Evolutionary conservation across 2,329 filamentous ascomycete species (phyloP).

Genomic region (Onygenales sp.): DNA sequence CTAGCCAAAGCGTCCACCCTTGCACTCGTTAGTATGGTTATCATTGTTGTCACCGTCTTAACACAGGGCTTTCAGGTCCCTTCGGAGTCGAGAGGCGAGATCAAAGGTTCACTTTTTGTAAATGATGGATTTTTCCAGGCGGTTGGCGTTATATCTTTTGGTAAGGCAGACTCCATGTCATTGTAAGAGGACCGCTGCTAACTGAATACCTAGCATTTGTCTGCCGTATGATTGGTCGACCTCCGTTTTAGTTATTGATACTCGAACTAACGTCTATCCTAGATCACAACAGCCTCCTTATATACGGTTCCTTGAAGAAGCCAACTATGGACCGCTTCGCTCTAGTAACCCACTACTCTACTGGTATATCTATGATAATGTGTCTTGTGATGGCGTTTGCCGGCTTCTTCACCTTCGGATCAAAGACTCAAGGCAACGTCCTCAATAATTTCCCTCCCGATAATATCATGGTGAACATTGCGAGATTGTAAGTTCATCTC

Average conservation of each 20-base stretch:
- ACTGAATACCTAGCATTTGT: conserved; percentile 47
- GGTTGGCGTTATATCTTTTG: conserved; percentile 95
- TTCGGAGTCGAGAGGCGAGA: conserved; percentile 56
- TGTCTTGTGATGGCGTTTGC: conserved; percentile 81
- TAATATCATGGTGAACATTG: conserved; percentile 90
- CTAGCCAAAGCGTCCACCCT: conserved; percentile 92
- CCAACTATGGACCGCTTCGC: conserved; percentile 94
- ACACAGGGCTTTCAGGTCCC: conserved; percentile 73
- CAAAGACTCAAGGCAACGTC: conserved; percentile 86
- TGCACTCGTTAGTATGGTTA: conserved; percentile 81
- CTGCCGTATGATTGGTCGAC: conserved; percentile 42
- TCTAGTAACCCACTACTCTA: conserved; percentile 87
- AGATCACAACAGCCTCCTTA: conserved; percentile 93
- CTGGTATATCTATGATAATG: conserved; percentile 78
- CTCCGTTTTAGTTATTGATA: background rate
- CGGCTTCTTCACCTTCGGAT: conserved; percentile 88
- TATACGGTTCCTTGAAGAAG: conserved; percentile 89
- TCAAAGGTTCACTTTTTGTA: conserved; percentile 58
- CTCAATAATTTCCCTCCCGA: conserved; percentile 93
- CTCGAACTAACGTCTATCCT: conserved; percentile 10
- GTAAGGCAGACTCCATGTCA: conserved; percentile 38
- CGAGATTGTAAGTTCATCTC: conserved; percentile 53
- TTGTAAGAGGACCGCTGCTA: conserved; percentile 18
- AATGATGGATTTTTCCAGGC: conserved; percentile 83
- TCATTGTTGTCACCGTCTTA: conserved; percentile 82